Percentiles rank a stretch among this genome's conserved stretches.
These are phyloP conservation scores for Berberis thunbergii DNA, from an alignment of 164 flowering plant species.

Conservation along the genomic window DNA sequence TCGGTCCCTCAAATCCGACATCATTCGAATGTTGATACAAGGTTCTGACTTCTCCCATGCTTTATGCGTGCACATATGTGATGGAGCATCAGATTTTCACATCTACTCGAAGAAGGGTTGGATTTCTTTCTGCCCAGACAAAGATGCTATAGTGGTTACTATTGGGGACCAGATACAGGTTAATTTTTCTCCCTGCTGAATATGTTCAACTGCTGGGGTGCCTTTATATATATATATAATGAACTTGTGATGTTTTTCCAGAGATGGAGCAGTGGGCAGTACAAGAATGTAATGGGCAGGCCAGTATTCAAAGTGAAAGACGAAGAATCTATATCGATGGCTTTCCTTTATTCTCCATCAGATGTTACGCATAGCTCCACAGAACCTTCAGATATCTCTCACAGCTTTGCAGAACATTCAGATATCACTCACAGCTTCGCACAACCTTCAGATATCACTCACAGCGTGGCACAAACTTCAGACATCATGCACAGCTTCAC, in stretches of 20 bases:
- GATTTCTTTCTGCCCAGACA: constrained; percentile 53
- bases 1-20: constrained; percentile 42
- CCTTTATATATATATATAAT: neutral
- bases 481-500: no score
- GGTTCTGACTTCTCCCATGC: constrained; percentile 67
- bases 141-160: constrained; percentile 52
- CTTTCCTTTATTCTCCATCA: constrained; percentile 48
- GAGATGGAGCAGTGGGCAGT: constrained; percentile 63
- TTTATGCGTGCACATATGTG: constrained; percentile 45
- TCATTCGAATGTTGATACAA: constrained; percentile 62
- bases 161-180: constrained; percentile 84
- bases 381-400: no score
- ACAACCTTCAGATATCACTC: no score
- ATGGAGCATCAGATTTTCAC: constrained; percentile 57
- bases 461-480: no score
- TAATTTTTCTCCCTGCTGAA: neutral
- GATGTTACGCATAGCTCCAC: no score
- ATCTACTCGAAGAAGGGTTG: constrained; percentile 82
- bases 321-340: constrained; percentile 51
- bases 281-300: constrained; percentile 69
- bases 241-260: constrained; percentile 10
- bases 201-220: neutral
- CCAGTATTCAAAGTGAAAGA: constrained; percentile 42
- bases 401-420: no score
- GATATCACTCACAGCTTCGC: no score